A percentile compares a stretch with the other conserved stretches of the same genome.
These are phyloP conservation scores for Taiozyma onychis DNA, from an alignment of 1,139 yeast species.

Conservation along the genomic window DNA sequence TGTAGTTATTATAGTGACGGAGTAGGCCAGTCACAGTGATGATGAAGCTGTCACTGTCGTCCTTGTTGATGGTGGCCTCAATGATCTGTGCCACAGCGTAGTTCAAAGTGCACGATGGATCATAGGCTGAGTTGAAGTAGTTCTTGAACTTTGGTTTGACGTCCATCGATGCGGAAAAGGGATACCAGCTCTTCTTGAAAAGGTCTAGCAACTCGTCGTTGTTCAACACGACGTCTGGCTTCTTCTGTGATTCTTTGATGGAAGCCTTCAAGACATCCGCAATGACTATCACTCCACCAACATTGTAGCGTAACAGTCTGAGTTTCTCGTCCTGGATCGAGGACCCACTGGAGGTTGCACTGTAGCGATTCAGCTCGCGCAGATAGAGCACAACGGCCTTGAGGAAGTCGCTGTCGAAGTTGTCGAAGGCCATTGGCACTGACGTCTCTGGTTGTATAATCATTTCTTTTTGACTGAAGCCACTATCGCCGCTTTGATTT, in stretches of 20 bases:
- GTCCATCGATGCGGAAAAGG: too few species aligned
- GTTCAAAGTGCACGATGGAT: constrained; percentile 12
- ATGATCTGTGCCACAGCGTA: constrained; percentile 11
- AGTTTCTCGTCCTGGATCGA: background rate
- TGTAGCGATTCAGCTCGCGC: background rate
- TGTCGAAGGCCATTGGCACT: background rate
- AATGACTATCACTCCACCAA: constrained; percentile 17
- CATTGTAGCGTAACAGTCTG: constrained; percentile 14
- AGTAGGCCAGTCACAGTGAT: background rate
- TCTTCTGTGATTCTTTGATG: background rate
- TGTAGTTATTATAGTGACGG: background rate
- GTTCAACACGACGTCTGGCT: background rate
- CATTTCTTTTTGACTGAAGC: too few species aligned
- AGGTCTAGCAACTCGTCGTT: background rate
- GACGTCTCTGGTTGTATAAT: background rate
- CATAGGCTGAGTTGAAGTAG: constrained; percentile 12
- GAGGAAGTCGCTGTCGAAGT: background rate
- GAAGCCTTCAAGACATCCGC: constrained; percentile 8
- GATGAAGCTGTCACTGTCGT: background rate
- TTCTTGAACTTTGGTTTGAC: background rate
- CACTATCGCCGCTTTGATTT: background rate
- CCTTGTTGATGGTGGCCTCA: background rate
- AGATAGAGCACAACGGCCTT: background rate
- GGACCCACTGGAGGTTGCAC: background rate
- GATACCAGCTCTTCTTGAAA: background rate